A percentile compares a stretch with the other conserved stretches of the same genome.
Conservation (phyloP, 2,329 filamentous ascomycete genomes). For the Aureobasidium sp. region DNA sequence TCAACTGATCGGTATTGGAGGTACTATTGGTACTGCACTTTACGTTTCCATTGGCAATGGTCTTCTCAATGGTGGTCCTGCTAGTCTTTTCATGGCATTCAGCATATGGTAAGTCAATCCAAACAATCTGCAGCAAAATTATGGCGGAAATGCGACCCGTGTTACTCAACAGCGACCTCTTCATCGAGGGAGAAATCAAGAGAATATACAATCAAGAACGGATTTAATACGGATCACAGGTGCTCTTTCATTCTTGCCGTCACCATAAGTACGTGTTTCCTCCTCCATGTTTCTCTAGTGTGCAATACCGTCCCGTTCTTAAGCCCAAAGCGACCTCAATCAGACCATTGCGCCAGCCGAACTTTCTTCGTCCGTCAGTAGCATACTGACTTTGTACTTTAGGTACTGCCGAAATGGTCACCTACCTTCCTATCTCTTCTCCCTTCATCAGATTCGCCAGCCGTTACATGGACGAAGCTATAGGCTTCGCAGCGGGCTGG, state of each 20-base stretch:
- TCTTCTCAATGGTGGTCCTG: conserved; percentile 41
- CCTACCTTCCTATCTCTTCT: conserved; percentile 67
- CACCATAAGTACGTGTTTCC: conserved; percentile 31
- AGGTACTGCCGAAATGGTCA: conserved; percentile 68
- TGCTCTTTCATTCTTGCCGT: conserved; percentile 37
- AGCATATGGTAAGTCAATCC: conserved; percentile 32
- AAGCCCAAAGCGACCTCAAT: neutral
- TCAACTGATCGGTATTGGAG: conserved; percentile 37
- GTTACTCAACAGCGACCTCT: neutral
- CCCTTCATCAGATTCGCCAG: conserved; percentile 74
- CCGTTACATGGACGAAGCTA: conserved; percentile 67
- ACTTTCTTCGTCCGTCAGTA: neutral
- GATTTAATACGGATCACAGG: conserved; percentile 24
- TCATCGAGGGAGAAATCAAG: neutral
- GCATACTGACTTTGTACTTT: conserved; percentile 1
- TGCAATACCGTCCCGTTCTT: neutral
- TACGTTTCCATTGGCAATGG: conserved; percentile 43
- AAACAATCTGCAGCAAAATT: neutral
- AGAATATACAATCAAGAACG: neutral
- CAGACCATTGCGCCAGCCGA: neutral
- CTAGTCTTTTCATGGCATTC: conserved; percentile 41
- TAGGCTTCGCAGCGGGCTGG: conserved; percentile 45
- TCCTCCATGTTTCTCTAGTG: neutral
- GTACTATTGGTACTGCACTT: conserved; percentile 42
- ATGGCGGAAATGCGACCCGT: neutral